These are phyloP conservation scores for Zelonia costaricensis DNA, from an alignment of 208 protist species.

Conservation along the genomic window DNA sequence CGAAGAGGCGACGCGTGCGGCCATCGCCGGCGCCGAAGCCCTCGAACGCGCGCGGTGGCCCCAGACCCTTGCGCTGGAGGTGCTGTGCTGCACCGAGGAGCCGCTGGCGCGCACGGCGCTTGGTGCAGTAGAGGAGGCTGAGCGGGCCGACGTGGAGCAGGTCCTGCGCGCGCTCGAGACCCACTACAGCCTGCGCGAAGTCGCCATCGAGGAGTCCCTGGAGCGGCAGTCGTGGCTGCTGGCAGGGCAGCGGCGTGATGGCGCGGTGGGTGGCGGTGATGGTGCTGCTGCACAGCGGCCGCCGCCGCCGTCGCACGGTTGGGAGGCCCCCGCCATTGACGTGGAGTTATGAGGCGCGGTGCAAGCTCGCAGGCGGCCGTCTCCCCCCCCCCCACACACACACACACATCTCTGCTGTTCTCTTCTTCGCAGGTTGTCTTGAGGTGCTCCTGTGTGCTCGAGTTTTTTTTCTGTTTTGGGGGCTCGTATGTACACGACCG, in stretches of 20 bases:
- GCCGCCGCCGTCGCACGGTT: too few species aligned
- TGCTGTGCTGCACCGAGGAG: conserved; percentile 1
- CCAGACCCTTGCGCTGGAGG: conserved; percentile 3
- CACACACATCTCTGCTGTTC: too few species aligned
- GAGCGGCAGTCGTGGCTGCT: conserved; percentile 9
- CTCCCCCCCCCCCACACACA: too few species aligned
- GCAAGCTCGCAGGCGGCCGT: neutral
- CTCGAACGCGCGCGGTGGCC: conserved; percentile 2
- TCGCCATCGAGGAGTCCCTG: conserved; percentile 37
- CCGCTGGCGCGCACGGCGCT: conserved; percentile 13
- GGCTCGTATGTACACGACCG: neutral
- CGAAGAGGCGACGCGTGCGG: conserved; percentile 20
- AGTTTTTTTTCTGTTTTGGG: neutral
- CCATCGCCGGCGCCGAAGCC: conserved; percentile 21
- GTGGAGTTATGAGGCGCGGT: neutral
- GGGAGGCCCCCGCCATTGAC: neutral
- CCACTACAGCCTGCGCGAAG: conserved; percentile 36
- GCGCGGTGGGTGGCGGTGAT: neutral
- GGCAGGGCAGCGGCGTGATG: neutral
- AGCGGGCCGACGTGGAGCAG: conserved; percentile 2
- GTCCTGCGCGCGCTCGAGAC: conserved; percentile 21
- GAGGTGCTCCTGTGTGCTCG: too few species aligned
- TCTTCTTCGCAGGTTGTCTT: too few species aligned
- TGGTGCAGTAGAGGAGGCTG: conserved; percentile 9
- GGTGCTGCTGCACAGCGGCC: neutral